These are phyloP conservation scores for Aspergillus leporis DNA, from an alignment of 495 filamentous ascomycete species.

Conservation along the genomic window DNA sequence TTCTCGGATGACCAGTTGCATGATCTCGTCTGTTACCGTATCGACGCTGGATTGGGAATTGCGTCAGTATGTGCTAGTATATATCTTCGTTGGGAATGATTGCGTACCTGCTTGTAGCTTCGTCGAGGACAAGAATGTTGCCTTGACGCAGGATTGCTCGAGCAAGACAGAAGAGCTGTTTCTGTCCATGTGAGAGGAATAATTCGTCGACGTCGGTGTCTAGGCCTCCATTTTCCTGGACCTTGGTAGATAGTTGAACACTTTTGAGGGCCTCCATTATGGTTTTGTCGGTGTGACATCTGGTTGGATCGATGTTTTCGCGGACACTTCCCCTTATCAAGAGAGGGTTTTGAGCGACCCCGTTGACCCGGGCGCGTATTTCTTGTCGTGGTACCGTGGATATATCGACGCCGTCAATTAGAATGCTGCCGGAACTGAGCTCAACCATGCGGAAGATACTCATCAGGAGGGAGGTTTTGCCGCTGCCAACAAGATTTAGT, in stretches of 20 bases:
- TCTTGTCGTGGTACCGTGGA: constrained; percentile 47
- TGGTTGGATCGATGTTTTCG: constrained; percentile 49
- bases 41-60: constrained; percentile 44
- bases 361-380: constrained; percentile 49
- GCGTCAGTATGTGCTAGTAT: constrained; percentile 3
- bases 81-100: neutral
- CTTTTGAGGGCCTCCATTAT: constrained; percentile 48
- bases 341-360: constrained; percentile 60
- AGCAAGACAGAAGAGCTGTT: constrained; percentile 65
- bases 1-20: constrained; percentile 59
- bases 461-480: constrained; percentile 51
- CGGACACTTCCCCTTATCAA: constrained; percentile 48
- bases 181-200: constrained; percentile 60
- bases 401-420: constrained; percentile 50
- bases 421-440: constrained; percentile 41
- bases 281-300: constrained; percentile 29
- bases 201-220: constrained; percentile 50
- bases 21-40: constrained; percentile 54
- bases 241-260: constrained; percentile 48
- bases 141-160: constrained; percentile 55
- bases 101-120: constrained; percentile 52
- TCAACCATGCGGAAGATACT: constrained; percentile 57
- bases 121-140: constrained; percentile 52
- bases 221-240: constrained; percentile 53
- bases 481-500: constrained; percentile 28